Percentiles rank a stretch among this genome's conserved stretches.
These are phyloP conservation scores for Heliosperma pusillum DNA, from an alignment of 148 eudicot species.

Conservation along the genomic window DNA sequence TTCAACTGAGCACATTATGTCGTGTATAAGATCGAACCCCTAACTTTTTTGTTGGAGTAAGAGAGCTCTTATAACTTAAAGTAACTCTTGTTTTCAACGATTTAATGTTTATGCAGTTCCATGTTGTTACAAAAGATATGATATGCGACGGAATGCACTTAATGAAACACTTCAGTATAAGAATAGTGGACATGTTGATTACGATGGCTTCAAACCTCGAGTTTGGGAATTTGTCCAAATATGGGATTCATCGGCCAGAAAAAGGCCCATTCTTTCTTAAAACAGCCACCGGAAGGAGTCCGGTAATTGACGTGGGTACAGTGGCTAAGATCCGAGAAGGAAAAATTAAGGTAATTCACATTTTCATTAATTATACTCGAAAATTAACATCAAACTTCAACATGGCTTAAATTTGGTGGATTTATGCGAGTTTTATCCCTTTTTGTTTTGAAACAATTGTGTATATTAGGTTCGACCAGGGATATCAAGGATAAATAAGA, in stretches of 20 bases:
- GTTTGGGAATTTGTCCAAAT: slow-evolving; percentile 29
- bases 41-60: no score
- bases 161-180: slow-evolving; percentile 20
- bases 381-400: no score
- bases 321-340: slow-evolving; percentile 18
- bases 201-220: background rate
- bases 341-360: slow-evolving; percentile 28
- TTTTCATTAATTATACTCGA: no score
- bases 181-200: slow-evolving; percentile 24
- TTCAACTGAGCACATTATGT: no score
- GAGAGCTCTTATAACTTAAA: no score
- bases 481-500: slow-evolving; percentile 22
- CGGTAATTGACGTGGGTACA: slow-evolving; percentile 38
- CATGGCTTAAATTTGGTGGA: no score
- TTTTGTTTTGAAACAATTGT: no score
- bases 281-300: slow-evolving; percentile 18
- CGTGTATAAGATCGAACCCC: no score
- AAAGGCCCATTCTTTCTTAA: slow-evolving; percentile 32
- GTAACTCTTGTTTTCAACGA: no score
- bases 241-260: slow-evolving; percentile 33
- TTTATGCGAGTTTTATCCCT: no score
- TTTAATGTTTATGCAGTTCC: slow-evolving; percentile 25
- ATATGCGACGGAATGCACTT: slow-evolving; percentile 26
- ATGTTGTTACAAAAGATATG: slow-evolving; percentile 27
- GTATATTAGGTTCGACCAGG: slow-evolving; percentile 32